phyloP scores from a whole-genome alignment of 768 basidiomycete genomes.

The Psilocybe azurescens region DNA sequence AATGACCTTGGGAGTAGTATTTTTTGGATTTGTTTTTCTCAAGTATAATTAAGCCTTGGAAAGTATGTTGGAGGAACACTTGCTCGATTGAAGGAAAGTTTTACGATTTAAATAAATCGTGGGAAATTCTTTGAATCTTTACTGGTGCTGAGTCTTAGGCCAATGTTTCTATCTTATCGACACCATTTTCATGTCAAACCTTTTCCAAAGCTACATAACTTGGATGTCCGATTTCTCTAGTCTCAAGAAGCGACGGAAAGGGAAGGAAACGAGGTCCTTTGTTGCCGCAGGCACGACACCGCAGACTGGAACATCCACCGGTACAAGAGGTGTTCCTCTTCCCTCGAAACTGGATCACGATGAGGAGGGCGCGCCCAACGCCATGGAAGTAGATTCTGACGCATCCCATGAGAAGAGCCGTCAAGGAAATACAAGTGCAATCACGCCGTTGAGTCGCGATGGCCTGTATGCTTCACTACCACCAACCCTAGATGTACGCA shows the following conservation, averaged over 20 bases:
- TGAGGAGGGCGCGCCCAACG: not conserved
- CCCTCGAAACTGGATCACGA: not conserved
- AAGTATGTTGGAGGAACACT: no score
- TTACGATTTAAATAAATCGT: no score
- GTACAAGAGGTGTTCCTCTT: not conserved
- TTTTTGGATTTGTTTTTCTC: no score
- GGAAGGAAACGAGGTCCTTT: conserved; percentile 9
- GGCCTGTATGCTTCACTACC: conserved; percentile 26
- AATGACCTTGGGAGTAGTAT: no score
- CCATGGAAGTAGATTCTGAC: not conserved
- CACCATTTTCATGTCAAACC: no score
- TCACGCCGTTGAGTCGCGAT: not conserved
- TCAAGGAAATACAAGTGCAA: not conserved
- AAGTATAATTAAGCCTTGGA: no score
- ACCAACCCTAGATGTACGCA: conserved; percentile 24
- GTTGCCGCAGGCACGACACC: not conserved
- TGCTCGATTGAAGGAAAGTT: no score
- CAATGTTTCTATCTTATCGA: no score
- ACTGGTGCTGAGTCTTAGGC: no score
- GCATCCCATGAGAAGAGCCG: not conserved
- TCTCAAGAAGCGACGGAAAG: conserved; percentile 11
- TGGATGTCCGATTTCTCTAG: conserved; percentile 12
- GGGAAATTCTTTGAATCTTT: no score
- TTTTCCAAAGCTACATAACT: not conserved
- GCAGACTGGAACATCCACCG: not conserved